A percentile compares a stretch with the other conserved stretches of the same genome.
phyloP scores from a whole-genome alignment of 495 filamentous ascomycete species.

The Astrothelium subdiscretum region DNA sequence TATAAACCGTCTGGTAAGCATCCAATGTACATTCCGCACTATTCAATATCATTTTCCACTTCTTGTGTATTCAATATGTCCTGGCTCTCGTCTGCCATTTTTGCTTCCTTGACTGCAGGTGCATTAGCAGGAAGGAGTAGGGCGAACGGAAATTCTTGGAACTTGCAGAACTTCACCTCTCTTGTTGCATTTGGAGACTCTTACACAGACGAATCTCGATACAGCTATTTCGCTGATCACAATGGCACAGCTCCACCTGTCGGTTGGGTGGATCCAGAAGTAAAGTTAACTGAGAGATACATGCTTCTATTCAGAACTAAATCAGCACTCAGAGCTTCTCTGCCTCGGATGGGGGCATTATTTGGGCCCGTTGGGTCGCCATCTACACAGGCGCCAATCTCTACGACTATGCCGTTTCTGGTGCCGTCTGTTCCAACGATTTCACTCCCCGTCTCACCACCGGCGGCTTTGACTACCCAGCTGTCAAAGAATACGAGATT shows the following conservation, averaged over 20 bases:
- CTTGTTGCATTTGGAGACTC: slow-evolving; percentile 59
- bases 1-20: background rate
- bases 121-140: background rate
- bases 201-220: slow-evolving; percentile 59
- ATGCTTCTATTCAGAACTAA: background rate
- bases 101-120: background rate
- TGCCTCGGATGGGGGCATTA: slow-evolving; percentile 52
- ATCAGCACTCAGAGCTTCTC: slow-evolving; percentile 3
- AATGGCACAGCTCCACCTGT: slow-evolving; percentile 48
- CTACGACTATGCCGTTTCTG: slow-evolving; percentile 63
- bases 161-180: slow-evolving; percentile 34
- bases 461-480: slow-evolving; percentile 41
- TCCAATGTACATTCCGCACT: background rate
- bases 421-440: slow-evolving; percentile 58
- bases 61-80: background rate
- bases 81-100: background rate
- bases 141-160: slow-evolving; percentile 18
- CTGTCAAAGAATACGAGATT: slow-evolving; percentile 54
- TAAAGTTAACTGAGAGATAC: slow-evolving; percentile 10
- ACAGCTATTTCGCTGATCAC: slow-evolving; percentile 47
- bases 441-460: slow-evolving; percentile 42
- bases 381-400: slow-evolving; percentile 43
- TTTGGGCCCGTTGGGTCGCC: slow-evolving; percentile 55
- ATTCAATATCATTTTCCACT: background rate
- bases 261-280: slow-evolving; percentile 38